Conservation (phyloP, 2,329 filamentous ascomycete species). For the Aspergillus fructus region DNA sequence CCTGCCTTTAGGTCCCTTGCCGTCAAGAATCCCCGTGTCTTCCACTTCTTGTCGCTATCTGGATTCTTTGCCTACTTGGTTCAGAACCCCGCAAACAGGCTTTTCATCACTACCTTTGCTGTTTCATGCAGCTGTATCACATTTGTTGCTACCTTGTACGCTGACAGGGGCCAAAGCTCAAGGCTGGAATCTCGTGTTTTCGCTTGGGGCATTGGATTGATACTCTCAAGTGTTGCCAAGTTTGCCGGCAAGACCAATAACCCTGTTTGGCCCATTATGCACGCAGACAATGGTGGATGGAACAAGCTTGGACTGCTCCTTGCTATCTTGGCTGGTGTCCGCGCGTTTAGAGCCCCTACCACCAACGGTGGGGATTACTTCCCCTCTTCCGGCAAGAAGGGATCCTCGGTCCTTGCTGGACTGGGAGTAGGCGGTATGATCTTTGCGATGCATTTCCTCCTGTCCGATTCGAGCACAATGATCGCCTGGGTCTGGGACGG, state of each 20-base stretch:
- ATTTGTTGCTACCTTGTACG: conserved; percentile 79
- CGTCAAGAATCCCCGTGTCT: conserved; percentile 65
- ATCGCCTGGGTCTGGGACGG: conserved; percentile 98
- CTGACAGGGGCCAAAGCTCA: conserved; percentile 70
- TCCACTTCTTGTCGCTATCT: conserved; percentile 74
- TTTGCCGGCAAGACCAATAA: conserved; percentile 95
- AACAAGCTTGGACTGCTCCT: conserved; percentile 80
- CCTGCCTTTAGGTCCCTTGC: conserved; percentile 66
- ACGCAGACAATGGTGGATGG: conserved; percentile 85
- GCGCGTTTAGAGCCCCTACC: conserved; percentile 69
- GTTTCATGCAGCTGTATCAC: conserved; percentile 77
- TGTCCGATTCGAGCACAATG: conserved; percentile 98
- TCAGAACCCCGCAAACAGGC: conserved; percentile 68
- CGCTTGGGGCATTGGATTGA: conserved; percentile 76
- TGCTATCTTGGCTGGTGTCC: conserved; percentile 71
- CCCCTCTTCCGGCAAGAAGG: conserved; percentile 55
- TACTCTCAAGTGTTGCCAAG: conserved; percentile 84
- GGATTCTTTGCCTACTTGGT: conserved; percentile 80
- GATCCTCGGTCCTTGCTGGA: conserved; percentile 70
- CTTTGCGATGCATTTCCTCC: conserved; percentile 85
- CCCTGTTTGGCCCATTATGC: conserved; percentile 93
- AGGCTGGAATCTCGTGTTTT: conserved; percentile 79
- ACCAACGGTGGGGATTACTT: conserved; percentile 51
- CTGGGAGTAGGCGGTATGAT: conserved; percentile 79
- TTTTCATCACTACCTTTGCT: conserved; percentile 78